Percentiles rank a stretch among this genome's conserved stretches.
Conservation (phyloP, 2,329 filamentous ascomycete genomes). For the Beauveria brongniartii region DNA sequence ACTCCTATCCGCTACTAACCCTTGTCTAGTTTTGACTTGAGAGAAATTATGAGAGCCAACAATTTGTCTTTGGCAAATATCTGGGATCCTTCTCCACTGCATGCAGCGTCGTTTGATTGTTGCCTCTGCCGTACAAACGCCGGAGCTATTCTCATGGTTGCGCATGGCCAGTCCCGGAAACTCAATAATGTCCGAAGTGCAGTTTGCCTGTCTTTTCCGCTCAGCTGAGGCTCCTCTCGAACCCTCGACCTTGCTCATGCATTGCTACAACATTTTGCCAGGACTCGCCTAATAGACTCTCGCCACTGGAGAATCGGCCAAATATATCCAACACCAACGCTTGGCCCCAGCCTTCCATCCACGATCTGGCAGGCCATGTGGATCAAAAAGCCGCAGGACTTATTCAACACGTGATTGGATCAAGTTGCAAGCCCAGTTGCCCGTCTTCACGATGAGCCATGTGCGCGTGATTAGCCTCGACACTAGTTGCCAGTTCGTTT, state of each 20-base stretch:
- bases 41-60: too few relatives aligned
- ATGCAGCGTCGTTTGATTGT: too few relatives aligned
- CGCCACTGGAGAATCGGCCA: not conserved
- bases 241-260: not conserved
- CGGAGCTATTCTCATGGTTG: too few relatives aligned
- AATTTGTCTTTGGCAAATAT: too few relatives aligned
- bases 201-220: not conserved
- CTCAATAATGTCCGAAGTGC: too few relatives aligned
- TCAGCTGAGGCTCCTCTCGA: not conserved
- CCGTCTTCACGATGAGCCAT: not conserved
- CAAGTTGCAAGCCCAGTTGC: not conserved
- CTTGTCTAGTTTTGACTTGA: too few relatives aligned
- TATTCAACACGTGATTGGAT: not conserved
- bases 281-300: too few relatives aligned
- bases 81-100: too few relatives aligned
- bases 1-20: too few relatives aligned
- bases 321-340: not conserved
- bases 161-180: not conserved
- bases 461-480: not conserved
- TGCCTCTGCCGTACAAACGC: too few relatives aligned
- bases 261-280: not conserved
- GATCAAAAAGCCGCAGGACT: not conserved
- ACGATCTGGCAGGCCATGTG: conserved; percentile 2
- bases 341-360: not conserved
- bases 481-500: not conserved